Evolutionary conservation across 495 filamentous ascomycete species (phyloP), one percentile per base, ranked within the genome.

Genomic region (Hyaloscypha hepaticicola): DNA sequence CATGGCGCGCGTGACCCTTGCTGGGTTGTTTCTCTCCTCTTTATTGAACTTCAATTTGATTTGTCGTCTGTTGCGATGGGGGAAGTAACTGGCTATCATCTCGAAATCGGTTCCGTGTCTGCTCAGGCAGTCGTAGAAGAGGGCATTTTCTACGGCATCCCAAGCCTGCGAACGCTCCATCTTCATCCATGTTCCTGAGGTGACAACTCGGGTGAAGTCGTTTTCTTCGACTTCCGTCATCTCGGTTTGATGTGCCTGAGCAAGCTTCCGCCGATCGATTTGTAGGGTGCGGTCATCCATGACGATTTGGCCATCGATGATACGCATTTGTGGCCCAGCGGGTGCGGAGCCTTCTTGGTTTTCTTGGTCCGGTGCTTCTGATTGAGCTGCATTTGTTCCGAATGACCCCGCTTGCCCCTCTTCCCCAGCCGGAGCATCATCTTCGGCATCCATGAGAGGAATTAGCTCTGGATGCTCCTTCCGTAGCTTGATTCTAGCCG

Each of bases 51-150:
- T 99, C 53, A 89, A 76, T 77, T 97, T 97, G 73, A 98, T 87
- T 69, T 92, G 86, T 21, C 87, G 85, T 56, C 95, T 81, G 26
- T 80, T 90, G 24, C 89, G 83, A 29, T 85, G 85, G 0, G 87
- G 86, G 71, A 99, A 96, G 80, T 97, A 80, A 64, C 85, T 87
- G 69, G 85, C 84, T 70, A 99, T 96, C 68, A 92, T 90, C 75
- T 87, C 84, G 72, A 98, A 98, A 73, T 98, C 93, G 0, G 93
- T 97, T 28, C 95, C 96, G 72, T 96, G 97, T 83, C 90, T 92
- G 28, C 83, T 78, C 2, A 99, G 79, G 0, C 88, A 89, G 22
- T 89, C 81, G 73, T 96, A 98, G 76, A 98, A 98, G 28, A 86
- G 76, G 31, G 94, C 90, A 3, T 91, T 96, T 55, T 87, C 79